Percentiles rank a stretch among this genome's conserved stretches.
Conservation (phyloP, 768 basidiomycete genomes). For the Leccinum pellstonianum region DNA sequence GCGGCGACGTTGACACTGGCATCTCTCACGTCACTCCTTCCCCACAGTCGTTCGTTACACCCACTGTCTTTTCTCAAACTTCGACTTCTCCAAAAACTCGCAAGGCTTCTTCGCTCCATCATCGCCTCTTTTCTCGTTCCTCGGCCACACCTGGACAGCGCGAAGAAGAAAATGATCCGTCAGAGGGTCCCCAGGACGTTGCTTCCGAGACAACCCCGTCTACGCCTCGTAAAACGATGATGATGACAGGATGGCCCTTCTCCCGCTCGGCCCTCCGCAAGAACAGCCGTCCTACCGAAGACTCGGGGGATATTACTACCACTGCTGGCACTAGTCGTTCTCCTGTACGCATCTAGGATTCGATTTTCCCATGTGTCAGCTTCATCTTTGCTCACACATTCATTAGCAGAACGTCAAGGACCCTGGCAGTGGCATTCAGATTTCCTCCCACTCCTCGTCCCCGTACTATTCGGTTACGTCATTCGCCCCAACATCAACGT, state of each 20-base stretch:
- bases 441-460: slow-evolving; percentile 2
- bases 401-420: slow-evolving; percentile 8
- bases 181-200: slow-evolving; percentile 12
- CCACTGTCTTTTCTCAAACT: slow-evolving; percentile 21
- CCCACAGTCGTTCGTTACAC: slow-evolving; percentile 24
- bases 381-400: slow-evolving; percentile 4
- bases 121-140: slow-evolving; percentile 32
- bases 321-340: neutral
- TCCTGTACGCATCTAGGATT: slow-evolving; percentile 13
- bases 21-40: neutral
- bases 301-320: slow-evolving; percentile 3
- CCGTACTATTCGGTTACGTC: slow-evolving; percentile 18
- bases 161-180: slow-evolving; percentile 4
- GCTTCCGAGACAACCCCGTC: slow-evolving; percentile 3
- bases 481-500: slow-evolving; percentile 25
- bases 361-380: neutral
- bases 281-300: slow-evolving; percentile 10
- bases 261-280: slow-evolving; percentile 25
- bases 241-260: slow-evolving; percentile 30
- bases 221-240: slow-evolving; percentile 27
- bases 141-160: slow-evolving; percentile 11
- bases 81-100: slow-evolving; percentile 12
- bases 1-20: slow-evolving; percentile 24
- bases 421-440: slow-evolving; percentile 3
- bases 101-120: slow-evolving; percentile 27